Percentiles rank a stretch among this genome's conserved stretches.
Evolutionary conservation across 1,139 yeast genomes (phyloP).

Genomic region (Lodderomyces oxycetoniae): DNA sequence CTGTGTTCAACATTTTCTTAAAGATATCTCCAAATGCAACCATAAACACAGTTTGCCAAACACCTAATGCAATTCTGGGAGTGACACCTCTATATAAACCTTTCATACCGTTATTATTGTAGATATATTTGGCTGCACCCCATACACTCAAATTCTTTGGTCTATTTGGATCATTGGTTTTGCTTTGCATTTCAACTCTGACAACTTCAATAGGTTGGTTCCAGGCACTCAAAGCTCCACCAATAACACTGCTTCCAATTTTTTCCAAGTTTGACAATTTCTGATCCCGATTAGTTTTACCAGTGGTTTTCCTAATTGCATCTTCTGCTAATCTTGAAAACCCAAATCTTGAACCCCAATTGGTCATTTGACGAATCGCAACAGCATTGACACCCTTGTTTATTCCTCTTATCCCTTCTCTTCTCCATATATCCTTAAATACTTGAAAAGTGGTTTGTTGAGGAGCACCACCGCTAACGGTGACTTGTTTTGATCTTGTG

Average conservation of each 20-base stretch:
- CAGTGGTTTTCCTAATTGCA: conserved; percentile 58
- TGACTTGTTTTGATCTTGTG: conserved; percentile 80
- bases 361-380: conserved; percentile 96
- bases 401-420: conserved; percentile 89
- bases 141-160: conserved; percentile 83
- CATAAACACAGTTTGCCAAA: conserved; percentile 99
- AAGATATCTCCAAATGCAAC: conserved; percentile 95
- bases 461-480: conserved; percentile 57
- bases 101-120: conserved; percentile 73
- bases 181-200: conserved; percentile 96
- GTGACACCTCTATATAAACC: conserved; percentile 96
- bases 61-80: conserved; percentile 93
- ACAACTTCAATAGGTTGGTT: conserved; percentile 98
- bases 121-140: conserved; percentile 80
- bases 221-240: conserved; percentile 98
- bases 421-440: conserved; percentile 73
- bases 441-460: conserved; percentile 81
- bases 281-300: conserved; percentile 52
- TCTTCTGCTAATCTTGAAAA: conserved; percentile 90
- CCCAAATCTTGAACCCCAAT: conserved; percentile 98
- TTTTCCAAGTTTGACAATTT: conserved; percentile 73
- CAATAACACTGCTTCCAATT: conserved; percentile 79
- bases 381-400: conserved; percentile 99
- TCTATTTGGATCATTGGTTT: conserved; percentile 87
- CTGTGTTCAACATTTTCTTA: conserved; percentile 42